Evolutionary conservation across 2,329 filamentous ascomycete species (phyloP).

Genomic region (Trichoderma endophyticum): DNA sequence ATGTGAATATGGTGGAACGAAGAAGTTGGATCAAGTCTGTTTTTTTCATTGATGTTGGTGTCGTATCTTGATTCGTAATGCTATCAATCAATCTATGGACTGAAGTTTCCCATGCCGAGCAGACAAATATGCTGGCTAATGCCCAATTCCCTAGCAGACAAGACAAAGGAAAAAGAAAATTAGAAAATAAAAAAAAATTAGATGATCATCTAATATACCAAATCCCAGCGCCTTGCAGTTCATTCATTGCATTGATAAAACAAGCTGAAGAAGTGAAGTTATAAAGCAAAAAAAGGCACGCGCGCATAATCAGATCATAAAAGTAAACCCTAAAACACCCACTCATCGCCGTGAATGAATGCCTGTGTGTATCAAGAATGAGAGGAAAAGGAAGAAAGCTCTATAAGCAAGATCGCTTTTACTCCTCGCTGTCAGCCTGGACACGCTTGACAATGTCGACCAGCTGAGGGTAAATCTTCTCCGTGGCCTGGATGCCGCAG

Average conservation of each 20-base stretch:
- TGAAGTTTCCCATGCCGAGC: not conserved
- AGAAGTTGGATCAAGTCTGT: not conserved
- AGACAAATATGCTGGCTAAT: not conserved
- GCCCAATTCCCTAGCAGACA: not conserved
- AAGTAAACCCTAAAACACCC: not conserved
- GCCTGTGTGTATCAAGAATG: not conserved
- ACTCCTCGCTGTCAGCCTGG: slow-evolving; percentile 60
- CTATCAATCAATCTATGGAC: slow-evolving; percentile 20
- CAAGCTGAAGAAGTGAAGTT: slow-evolving; percentile 3
- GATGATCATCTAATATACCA: slow-evolving; percentile 17
- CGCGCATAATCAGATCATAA: not conserved
- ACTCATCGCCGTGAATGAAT: slow-evolving; percentile 13
- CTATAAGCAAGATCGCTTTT: slow-evolving; percentile 27
- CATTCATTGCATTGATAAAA: slow-evolving; percentile 9
- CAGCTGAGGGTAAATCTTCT: slow-evolving; percentile 75
- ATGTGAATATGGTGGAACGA: not conserved
- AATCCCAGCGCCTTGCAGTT: slow-evolving; percentile 20
- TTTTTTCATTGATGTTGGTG: slow-evolving; percentile 11
- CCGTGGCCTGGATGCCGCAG: slow-evolving; percentile 71
- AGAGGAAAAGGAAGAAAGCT: not conserved
- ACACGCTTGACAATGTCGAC: slow-evolving; percentile 79
- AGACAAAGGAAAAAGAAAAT: not conserved
- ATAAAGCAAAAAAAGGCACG: not conserved
- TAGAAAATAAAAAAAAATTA: not conserved
- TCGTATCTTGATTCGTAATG: slow-evolving; percentile 7